These are phyloP conservation scores for Sodiomyces alkalinus DNA, from an alignment of 2,329 filamentous ascomycete species.

Conservation along the genomic window DNA sequence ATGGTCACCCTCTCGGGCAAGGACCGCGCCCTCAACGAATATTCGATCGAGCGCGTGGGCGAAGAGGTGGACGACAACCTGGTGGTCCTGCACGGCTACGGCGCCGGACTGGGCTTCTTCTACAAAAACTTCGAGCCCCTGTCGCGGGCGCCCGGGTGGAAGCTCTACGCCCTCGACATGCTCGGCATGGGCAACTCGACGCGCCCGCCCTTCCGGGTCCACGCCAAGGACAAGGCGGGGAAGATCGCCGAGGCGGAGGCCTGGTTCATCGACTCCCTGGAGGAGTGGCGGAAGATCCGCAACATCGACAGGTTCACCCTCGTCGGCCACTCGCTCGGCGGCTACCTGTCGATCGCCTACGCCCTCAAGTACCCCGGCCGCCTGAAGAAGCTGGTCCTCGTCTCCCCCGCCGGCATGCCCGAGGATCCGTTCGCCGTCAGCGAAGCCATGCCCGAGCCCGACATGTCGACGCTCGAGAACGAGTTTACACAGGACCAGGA, in stretches of 20 bases:
- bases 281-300: conserved; percentile 83
- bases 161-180: conserved; percentile 53
- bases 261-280: conserved; percentile 91
- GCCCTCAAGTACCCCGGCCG: conserved; percentile 91
- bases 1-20: conserved; percentile 77
- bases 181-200: conserved; percentile 17
- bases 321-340: conserved; percentile 82
- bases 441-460: conserved; percentile 64
- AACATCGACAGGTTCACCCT: conserved; percentile 90
- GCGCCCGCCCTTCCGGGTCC: conserved; percentile 45
- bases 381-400: conserved; percentile 90
- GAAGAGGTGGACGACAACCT: conserved; percentile 72
- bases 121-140: conserved; percentile 95
- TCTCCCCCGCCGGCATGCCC: conserved; percentile 85
- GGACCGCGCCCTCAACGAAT: conserved; percentile 80
- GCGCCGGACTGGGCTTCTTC: conserved; percentile 90
- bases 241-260: conserved; percentile 82
- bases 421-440: conserved; percentile 84
- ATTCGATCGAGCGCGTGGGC: conserved; percentile 70
- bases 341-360: conserved; percentile 90
- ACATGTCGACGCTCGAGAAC: conserved; percentile 55
- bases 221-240: conserved; percentile 62
- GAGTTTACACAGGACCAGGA: conserved; percentile 69
- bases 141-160: conserved; percentile 66
- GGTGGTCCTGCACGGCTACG: conserved; percentile 94